Evolutionary conservation across 108 stramenopile species (phyloP), one percentile per base, ranked within the genome.

Genomic region (Thalassiosira profunda): DNA sequence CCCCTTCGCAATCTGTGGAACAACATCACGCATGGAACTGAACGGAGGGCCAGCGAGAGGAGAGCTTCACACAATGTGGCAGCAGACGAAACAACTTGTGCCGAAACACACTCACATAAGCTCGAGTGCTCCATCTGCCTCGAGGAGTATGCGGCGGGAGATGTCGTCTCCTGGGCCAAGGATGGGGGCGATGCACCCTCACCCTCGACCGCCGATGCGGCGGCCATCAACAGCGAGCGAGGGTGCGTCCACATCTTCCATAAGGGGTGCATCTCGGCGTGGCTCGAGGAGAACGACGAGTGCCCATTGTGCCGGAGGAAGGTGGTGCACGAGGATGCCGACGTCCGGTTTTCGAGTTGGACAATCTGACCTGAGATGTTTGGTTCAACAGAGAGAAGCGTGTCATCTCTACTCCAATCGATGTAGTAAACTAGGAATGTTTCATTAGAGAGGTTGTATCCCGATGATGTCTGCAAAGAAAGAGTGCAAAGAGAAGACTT

Each of bases 221-320:
- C 67, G 28, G 7, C 15, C 62, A n/a, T 5, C 12, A 29, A 18
- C 28, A 64, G 1, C 33, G 11, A 37, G 46, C 18, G 30, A 49
- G 75, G 67, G 9, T 80, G 79, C 37, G 74, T 62, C 63, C 79
- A 80, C 36, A 74, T 80, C 18, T 80, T 75, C 42, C 79, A 80
- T 45, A 23, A 70, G 38, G 73, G 44, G 24, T 80, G 79, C 35
- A 35, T 80, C 7, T 23, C 75, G 6, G 33, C 73, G 4, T 80
- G 79, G 79, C 47, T 80, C 10, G 40, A 49, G 42, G 26, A 47
- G 52, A 67, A 75, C 37, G 79, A 80, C 38, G 79, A 63, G 10
- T 80, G 79, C 41, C 79, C 79, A 8, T 55, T 70, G 18, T 80
- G 79, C 36, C 45, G 79, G 36, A 70, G 74, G 41, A 75, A 54